Percentiles rank a stretch among this genome's conserved stretches.
Evolutionary conservation across 306 rosid species (phyloP).

Genomic region (Gleditsia sinensis): DNA sequence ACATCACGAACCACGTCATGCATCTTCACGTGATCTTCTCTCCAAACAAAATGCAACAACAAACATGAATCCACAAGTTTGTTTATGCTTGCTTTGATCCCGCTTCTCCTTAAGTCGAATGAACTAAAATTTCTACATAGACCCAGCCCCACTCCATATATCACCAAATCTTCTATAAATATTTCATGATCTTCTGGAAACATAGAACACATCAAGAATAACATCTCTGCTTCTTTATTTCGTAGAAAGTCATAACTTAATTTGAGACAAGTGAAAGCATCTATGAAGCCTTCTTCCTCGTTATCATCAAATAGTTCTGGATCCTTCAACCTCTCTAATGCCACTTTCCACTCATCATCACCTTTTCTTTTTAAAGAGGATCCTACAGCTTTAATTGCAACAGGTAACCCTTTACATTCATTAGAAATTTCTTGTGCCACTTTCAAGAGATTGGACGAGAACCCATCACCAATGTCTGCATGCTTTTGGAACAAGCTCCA

Average conservation of each 20-base stretch:
- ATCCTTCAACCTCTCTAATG: neutral
- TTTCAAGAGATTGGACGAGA: neutral
- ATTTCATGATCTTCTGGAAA: neutral
- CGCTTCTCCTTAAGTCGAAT: neutral
- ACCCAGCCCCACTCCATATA: neutral
- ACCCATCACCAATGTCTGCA: neutral
- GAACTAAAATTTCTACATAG: neutral
- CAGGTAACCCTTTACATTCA: conserved; percentile 1
- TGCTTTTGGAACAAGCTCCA: neutral
- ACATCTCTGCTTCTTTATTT: neutral
- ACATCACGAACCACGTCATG: neutral
- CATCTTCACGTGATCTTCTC: neutral
- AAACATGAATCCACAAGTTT: neutral
- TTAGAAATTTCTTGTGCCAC: neutral
- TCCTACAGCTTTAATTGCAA: neutral
- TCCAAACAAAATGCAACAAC: neutral
- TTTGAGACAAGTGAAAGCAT: neutral
- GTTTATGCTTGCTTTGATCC: neutral
- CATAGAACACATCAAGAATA: neutral
- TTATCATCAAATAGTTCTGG: neutral
- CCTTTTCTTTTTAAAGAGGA: neutral
- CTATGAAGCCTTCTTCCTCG: neutral
- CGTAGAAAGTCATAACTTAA: neutral
- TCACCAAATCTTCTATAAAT: too few relatives aligned
- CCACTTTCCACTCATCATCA: neutral